phyloP scores from a whole-genome alignment of 2,329 filamentous ascomycete species.

The Scedosporium dehoogii region DNA sequence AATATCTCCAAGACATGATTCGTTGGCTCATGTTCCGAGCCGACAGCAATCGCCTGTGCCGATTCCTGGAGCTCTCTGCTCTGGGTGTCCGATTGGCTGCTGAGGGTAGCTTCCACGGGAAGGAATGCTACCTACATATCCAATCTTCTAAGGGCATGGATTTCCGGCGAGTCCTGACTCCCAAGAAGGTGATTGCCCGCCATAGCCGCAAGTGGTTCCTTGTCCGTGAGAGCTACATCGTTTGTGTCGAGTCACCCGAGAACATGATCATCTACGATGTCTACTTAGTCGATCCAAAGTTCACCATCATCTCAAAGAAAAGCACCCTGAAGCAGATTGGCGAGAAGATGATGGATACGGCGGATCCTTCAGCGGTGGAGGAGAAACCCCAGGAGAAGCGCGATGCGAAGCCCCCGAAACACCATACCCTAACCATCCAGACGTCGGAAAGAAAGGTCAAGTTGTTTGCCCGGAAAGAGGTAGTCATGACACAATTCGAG shows the following conservation, averaged over 20 bases:
- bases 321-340: slow-evolving; percentile 41
- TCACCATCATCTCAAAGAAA: slow-evolving; percentile 69
- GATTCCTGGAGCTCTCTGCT: slow-evolving; percentile 90
- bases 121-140: slow-evolving; percentile 89
- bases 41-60: slow-evolving; percentile 90
- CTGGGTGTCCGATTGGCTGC: slow-evolving; percentile 87
- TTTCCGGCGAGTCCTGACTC: slow-evolving; percentile 71
- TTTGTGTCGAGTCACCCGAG: slow-evolving; percentile 96
- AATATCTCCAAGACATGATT: slow-evolving; percentile 88
- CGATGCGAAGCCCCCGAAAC: slow-evolving; percentile 32
- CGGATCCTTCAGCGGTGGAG: slow-evolving; percentile 7
- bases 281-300: slow-evolving; percentile 87
- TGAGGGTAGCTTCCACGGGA: slow-evolving; percentile 94
- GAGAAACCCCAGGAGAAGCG: no score
- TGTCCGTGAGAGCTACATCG: slow-evolving; percentile 94
- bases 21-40: slow-evolving; percentile 93
- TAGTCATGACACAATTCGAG: slow-evolving; percentile 83
- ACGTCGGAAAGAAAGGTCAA: slow-evolving; percentile 91
- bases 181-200: slow-evolving; percentile 66
- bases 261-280: slow-evolving; percentile 99
- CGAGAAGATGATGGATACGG: slow-evolving; percentile 43
- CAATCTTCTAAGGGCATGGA: slow-evolving; percentile 84
- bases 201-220: slow-evolving; percentile 96
- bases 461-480: slow-evolving; percentile 81
- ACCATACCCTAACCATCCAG: slow-evolving; percentile 78